phyloP scores from a whole-genome alignment of 768 basidiomycete genomes.

The Tremella mesenterica region DNA sequence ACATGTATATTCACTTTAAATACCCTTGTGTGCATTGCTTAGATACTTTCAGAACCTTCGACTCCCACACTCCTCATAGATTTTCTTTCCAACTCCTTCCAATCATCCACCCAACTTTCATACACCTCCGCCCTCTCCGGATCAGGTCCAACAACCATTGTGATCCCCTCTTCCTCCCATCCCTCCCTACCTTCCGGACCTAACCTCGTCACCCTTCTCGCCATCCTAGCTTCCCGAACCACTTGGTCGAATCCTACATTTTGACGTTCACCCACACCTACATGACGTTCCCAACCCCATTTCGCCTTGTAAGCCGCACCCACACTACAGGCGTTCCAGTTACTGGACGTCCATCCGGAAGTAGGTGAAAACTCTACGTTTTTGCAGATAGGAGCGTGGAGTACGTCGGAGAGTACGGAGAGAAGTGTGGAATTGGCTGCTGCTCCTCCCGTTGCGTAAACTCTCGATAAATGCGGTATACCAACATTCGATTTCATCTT shows the following conservation, averaged over 20 bases:
- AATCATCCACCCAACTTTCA: conserved; percentile 33
- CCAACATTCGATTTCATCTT: neutral
- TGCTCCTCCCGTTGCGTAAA: conserved; percentile 71
- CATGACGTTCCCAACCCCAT: conserved; percentile 33
- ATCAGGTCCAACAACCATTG: conserved; percentile 20
- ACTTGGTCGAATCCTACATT: conserved; percentile 30
- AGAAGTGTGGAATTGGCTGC: conserved; percentile 64
- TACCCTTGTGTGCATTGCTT: too few species aligned
- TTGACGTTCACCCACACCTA: conserved; percentile 9
- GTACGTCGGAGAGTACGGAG: conserved; percentile 69
- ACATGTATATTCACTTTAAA: too few species aligned
- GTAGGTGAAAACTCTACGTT: conserved; percentile 23
- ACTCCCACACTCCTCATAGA: too few species aligned
- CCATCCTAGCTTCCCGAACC: conserved; percentile 19
- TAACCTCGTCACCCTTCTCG: conserved; percentile 6
- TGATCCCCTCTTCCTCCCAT: conserved; percentile 27
- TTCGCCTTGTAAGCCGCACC: conserved; percentile 37
- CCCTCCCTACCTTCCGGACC: neutral
- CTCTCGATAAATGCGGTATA: conserved; percentile 50
- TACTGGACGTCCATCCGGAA: conserved; percentile 18
- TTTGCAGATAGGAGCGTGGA: conserved; percentile 62
- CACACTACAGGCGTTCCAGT: conserved; percentile 37
- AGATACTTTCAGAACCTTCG: too few species aligned
- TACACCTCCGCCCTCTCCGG: conserved; percentile 19
- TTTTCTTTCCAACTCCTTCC: conserved; percentile 23